These are phyloP conservation scores for Allantophomopsis cytisporea DNA, from an alignment of 2,329 filamentous ascomycete genomes.

Conservation along the genomic window DNA sequence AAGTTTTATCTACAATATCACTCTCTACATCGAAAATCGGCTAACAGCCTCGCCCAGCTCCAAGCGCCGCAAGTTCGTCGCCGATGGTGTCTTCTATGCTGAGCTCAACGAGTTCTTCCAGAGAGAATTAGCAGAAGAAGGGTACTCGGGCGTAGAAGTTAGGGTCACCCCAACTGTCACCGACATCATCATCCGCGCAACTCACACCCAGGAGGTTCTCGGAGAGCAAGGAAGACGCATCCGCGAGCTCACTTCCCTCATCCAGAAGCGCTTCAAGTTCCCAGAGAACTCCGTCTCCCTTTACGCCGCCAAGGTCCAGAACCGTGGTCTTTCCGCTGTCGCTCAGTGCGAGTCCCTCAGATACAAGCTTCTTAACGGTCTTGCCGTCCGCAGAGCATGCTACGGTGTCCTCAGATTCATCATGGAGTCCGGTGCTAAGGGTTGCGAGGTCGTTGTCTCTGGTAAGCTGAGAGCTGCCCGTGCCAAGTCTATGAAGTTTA, in stretches of 20 bases:
- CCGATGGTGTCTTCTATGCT: conserved; percentile 99
- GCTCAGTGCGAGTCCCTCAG: conserved; percentile 99
- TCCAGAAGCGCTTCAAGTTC: conserved; percentile 99
- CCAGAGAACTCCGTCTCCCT: conserved; percentile 99
- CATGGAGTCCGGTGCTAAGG: conserved; percentile 99
- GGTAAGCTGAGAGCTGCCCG: conserved; percentile 98
- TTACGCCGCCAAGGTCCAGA: conserved; percentile 99
- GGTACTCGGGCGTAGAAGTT: conserved; percentile 99
- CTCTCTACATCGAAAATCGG: too few species aligned
- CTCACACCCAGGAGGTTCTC: conserved; percentile 99
- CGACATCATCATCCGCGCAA: conserved; percentile 99
- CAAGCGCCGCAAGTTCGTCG: conserved; percentile 90
- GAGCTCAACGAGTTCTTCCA: conserved; percentile 99
- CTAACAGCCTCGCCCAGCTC: too few species aligned
- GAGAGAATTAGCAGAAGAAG: conserved; percentile 99
- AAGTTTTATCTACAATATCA: too few species aligned
- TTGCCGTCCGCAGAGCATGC: conserved; percentile 96
- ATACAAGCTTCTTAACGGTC: conserved; percentile 99
- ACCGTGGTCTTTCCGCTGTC: conserved; percentile 98
- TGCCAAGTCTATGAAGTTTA: conserved; percentile 99
- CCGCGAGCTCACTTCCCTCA: conserved; percentile 98
- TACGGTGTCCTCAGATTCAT: conserved; percentile 99
- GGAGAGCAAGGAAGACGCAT: conserved; percentile 99
- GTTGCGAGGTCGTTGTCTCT: conserved; percentile 98
- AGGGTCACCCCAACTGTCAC: conserved; percentile 99